Conservation (phyloP, 1,139 yeast genomes). For the Hyphopichia pseudoburtonii region DNA sequence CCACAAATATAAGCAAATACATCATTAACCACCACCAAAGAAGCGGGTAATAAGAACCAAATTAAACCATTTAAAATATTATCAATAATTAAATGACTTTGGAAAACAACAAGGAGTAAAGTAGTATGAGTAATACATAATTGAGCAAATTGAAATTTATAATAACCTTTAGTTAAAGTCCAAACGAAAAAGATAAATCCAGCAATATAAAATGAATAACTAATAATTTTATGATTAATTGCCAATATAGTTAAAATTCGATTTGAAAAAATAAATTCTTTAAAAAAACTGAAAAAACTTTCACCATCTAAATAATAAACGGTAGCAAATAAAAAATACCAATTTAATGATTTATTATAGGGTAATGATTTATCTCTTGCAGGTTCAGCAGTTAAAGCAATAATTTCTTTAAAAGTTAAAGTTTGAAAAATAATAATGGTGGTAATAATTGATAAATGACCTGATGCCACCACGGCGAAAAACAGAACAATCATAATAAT, state of each 20-base stretch:
- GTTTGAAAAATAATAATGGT: constrained; percentile 74
- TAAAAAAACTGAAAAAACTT: constrained; percentile 65
- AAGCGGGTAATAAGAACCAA: constrained; percentile 92
- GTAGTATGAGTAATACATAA: constrained; percentile 95
- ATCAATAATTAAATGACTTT: constrained; percentile 88
- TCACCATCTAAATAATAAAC: constrained; percentile 89
- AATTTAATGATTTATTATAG: constrained; percentile 78
- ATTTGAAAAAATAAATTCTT: constrained; percentile 43
- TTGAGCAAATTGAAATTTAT: constrained; percentile 91
- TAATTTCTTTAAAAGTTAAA: constrained; percentile 87
- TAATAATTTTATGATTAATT: constrained; percentile 79
- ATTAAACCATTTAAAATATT: constrained; percentile 88
- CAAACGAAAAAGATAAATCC: constrained; percentile 91
- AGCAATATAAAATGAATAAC: constrained; percentile 79
- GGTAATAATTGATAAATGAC: constrained; percentile 78
- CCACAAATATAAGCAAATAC: constrained; percentile 97
- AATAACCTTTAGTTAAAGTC: constrained; percentile 84
- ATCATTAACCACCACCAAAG: constrained; percentile 90
- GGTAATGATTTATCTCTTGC: constrained; percentile 84
- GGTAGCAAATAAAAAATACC: constrained; percentile 83
- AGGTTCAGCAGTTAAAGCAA: constrained; percentile 80
- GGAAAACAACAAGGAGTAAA: constrained; percentile 82
- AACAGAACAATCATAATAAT: constrained; percentile 83
- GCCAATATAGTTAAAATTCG: constrained; percentile 42
- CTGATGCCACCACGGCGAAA: constrained; percentile 73